Percentiles rank a stretch among this genome's conserved stretches.
These are phyloP conservation scores for Rutstroemia sp. DNA, from an alignment of 2,329 filamentous ascomycete species.

Conservation along the genomic window DNA sequence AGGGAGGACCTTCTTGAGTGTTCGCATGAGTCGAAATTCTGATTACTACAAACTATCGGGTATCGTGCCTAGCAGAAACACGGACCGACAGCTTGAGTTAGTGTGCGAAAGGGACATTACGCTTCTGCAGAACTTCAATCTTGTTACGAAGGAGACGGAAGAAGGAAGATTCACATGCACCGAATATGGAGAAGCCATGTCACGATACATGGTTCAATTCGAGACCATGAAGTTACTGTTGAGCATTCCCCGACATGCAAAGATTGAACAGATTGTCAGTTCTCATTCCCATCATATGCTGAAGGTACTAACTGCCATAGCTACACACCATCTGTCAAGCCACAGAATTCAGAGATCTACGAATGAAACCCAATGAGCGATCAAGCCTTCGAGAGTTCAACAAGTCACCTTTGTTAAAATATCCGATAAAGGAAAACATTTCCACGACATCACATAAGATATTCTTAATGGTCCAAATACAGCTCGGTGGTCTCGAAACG, in stretches of 20 bases:
- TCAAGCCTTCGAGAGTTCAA: conserved; percentile 65
- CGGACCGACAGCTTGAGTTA: conserved; percentile 58
- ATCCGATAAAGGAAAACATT: conserved; percentile 61
- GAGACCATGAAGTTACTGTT: conserved; percentile 70
- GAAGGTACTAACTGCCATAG: conserved; percentile 36
- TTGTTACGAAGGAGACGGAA: conserved; percentile 43
- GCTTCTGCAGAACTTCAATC: conserved; percentile 50
- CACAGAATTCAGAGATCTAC: conserved; percentile 64
- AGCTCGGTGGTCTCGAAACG: conserved; percentile 60
- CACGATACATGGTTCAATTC: conserved; percentile 72
- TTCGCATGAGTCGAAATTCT: conserved; percentile 66
- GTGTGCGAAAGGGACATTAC: conserved; percentile 65
- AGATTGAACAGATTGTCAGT: conserved; percentile 61
- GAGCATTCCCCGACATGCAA: conserved; percentile 50
- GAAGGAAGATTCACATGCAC: conserved; percentile 48
- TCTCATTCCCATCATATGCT: not conserved
- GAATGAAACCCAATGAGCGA: conserved; percentile 64
- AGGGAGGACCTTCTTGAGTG: conserved; percentile 67
- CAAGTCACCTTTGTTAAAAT: conserved; percentile 58
- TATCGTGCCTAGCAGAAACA: conserved; percentile 38
- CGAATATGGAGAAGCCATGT: conserved; percentile 73
- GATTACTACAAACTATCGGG: conserved; percentile 60
- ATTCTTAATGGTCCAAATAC: conserved; percentile 68
- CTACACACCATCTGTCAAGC: conserved; percentile 60
- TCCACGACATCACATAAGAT: conserved; percentile 64